These are phyloP conservation scores for Rhizopogon vesiculosus DNA, from an alignment of 768 basidiomycete species.

Conservation along the genomic window DNA sequence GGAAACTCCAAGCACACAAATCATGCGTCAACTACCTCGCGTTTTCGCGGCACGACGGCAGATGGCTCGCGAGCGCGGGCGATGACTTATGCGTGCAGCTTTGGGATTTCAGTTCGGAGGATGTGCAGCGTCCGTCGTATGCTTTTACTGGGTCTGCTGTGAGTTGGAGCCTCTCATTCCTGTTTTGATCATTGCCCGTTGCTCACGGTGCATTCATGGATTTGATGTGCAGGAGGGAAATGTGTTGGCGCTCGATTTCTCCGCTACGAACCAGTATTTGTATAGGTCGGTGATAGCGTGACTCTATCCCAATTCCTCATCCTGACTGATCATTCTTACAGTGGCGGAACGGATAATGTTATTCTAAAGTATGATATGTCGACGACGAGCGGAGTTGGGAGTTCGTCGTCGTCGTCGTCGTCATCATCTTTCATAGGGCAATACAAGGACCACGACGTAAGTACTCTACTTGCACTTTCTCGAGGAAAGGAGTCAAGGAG, in stretches of 20 bases:
- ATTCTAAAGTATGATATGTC: constrained; percentile 53
- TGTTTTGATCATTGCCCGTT: no score
- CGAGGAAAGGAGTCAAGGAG: background rate
- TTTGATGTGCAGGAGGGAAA: constrained; percentile 56
- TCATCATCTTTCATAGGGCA: constrained; percentile 15
- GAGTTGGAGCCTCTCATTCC: background rate
- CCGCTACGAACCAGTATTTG: constrained; percentile 57
- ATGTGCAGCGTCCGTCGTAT: constrained; percentile 37
- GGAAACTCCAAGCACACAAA: constrained; percentile 39
- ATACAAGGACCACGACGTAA: constrained; percentile 29
- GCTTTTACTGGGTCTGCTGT: constrained; percentile 43
- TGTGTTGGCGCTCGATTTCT: constrained; percentile 68
- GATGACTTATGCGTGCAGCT: constrained; percentile 56
- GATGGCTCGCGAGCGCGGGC: constrained; percentile 65
- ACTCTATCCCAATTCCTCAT: background rate
- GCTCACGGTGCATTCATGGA: no score
- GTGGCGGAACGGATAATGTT: constrained; percentile 50
- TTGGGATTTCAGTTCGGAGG: constrained; percentile 67
- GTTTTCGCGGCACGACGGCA: constrained; percentile 56
- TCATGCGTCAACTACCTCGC: constrained; percentile 64
- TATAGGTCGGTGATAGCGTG: constrained; percentile 48
- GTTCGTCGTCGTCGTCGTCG: constrained; percentile 1
- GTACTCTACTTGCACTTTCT: background rate
- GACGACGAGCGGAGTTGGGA: constrained; percentile 20
- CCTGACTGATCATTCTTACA: constrained; percentile 17